Conservation (phyloP, 805 yeast genomes). For the Saccharomycopsis amapae region DNA sequence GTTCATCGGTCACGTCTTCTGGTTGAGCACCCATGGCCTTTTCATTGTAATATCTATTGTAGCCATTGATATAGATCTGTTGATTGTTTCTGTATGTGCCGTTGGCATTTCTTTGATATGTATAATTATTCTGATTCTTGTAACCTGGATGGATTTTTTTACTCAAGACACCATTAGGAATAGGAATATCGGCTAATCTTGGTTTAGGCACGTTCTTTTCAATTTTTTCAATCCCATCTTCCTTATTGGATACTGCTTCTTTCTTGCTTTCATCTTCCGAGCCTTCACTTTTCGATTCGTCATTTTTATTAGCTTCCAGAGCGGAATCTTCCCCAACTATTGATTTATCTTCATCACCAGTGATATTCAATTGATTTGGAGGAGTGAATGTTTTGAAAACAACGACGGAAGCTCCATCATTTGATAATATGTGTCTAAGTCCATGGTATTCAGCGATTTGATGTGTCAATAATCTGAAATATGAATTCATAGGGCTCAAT, state of each 20-base stretch:
- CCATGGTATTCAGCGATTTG: conserved; percentile 62
- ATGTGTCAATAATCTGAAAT: conserved; percentile 59
- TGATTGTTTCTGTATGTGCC: not conserved
- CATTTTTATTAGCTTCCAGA: not conserved
- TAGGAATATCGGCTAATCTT: conserved; percentile 4
- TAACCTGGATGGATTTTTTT: not conserved
- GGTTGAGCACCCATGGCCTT: too few relatives aligned
- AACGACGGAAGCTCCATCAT: conserved; percentile 42
- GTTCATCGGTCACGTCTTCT: too few relatives aligned
- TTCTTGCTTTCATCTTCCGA: conserved; percentile 5
- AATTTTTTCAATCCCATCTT: not conserved
- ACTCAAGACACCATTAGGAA: conserved; percentile 6
- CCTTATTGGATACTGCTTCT: not conserved
- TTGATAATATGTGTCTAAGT: conserved; percentile 48
- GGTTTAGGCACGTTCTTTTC: not conserved
- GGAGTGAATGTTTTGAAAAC: conserved; percentile 31
- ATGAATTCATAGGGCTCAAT: conserved; percentile 56
- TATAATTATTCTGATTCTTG: not conserved
- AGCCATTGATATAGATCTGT: not conserved
- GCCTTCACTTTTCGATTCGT: not conserved
- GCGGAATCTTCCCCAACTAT: conserved; percentile 18
- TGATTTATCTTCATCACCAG: conserved; percentile 23
- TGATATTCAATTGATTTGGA: conserved; percentile 19
- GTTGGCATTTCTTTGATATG: not conserved
- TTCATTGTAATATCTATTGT: not conserved